phyloP scores from a whole-genome alignment of 176 grass and related monocot species.

The Alloteropsis semialata region DNA sequence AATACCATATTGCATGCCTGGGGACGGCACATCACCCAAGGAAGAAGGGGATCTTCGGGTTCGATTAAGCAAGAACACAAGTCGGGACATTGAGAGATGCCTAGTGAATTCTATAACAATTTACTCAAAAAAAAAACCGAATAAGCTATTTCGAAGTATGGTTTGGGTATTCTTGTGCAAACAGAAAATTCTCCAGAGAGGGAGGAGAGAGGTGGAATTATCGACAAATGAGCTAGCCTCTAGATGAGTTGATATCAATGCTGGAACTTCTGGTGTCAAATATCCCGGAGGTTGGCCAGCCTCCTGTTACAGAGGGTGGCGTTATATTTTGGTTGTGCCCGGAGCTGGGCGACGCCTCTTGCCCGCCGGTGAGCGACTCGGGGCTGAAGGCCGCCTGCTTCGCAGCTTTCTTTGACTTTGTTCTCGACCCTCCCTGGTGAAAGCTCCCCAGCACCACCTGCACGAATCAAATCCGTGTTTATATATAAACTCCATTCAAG shows the following conservation, averaged over 20 bases:
- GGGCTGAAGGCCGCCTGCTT: conserved; percentile 42
- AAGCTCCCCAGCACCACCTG: conserved; percentile 80
- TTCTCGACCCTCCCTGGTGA: conserved; percentile 52
- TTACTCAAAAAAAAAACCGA: conserved; percentile 41
- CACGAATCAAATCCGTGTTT: background rate
- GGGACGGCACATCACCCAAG: background rate
- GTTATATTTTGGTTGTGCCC: conserved; percentile 67
- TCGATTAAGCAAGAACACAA: background rate
- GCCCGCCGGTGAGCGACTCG: conserved; percentile 23
- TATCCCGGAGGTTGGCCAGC: conserved; percentile 55
- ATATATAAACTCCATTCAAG: background rate
- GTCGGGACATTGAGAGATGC: conserved; percentile 1
- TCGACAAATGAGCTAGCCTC: conserved; percentile 65
- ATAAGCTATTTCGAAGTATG: conserved; percentile 45
- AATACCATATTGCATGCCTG: background rate
- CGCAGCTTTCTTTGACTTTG: conserved; percentile 58
- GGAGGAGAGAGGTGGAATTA: conserved; percentile 2
- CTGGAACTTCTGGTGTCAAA: conserved; percentile 58
- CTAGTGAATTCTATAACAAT: conserved; percentile 42
- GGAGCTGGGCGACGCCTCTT: conserved; percentile 33
- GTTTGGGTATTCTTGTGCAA: conserved; percentile 3
- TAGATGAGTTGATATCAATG: conserved; percentile 88
- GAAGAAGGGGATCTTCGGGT: background rate
- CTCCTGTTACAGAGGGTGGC: conserved; percentile 35
- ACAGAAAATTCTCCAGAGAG: conserved; percentile 13